Evolutionary conservation across 768 basidiomycete genomes (phyloP).

Genomic region (Tulasnella sp.): DNA sequence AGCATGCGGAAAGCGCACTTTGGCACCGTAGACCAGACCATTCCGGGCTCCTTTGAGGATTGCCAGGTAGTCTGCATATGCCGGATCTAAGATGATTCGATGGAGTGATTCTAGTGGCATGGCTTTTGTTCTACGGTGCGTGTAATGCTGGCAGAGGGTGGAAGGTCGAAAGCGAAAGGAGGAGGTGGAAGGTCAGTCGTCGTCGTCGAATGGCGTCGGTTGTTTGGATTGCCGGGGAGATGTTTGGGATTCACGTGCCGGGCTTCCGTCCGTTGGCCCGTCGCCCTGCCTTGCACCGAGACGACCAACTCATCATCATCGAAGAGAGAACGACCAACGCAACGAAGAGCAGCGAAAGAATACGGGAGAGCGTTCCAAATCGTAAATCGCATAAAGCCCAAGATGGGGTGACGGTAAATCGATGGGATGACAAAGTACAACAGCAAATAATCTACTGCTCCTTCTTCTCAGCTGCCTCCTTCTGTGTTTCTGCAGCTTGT

Average conservation of each 20-base stretch:
- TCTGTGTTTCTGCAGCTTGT: slow-evolving; percentile 39
- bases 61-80: slow-evolving; percentile 83
- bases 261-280: background rate
- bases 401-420: too few species aligned
- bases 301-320: too few species aligned
- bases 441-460: slow-evolving; percentile 14
- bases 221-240: background rate
- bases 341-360: background rate
- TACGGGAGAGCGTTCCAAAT: background rate
- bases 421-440: background rate
- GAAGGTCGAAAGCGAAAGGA: background rate
- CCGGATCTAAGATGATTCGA: slow-evolving; percentile 42
- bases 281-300: background rate
- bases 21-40: slow-evolving; percentile 54
- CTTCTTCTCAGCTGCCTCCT: slow-evolving; percentile 31
- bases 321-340: too few species aligned
- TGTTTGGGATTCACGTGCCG: slow-evolving; percentile 15
- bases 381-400: background rate
- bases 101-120: slow-evolving; percentile 3
- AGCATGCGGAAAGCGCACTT: slow-evolving; percentile 93
- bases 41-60: slow-evolving; percentile 93
- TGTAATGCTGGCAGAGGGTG: background rate
- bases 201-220: background rate
- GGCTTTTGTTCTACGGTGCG: background rate
- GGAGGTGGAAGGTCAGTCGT: background rate